Base-by-base conservation (phyloP, 345 rosid species). In the Salix exigua region DNA sequence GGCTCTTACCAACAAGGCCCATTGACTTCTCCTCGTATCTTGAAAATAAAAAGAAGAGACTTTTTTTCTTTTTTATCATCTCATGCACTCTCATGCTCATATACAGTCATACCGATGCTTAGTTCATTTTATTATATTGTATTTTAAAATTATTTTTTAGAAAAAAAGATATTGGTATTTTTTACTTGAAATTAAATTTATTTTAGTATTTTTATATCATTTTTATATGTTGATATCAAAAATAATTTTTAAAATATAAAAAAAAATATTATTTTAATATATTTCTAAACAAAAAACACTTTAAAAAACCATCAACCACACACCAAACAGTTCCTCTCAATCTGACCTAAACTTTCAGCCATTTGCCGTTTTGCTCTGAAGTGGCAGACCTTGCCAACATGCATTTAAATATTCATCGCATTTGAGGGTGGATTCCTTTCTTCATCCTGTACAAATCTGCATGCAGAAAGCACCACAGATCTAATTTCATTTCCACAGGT, bases 371-470 rank as follows among this genome's bases (percentile, higher is more conserved):
- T 93, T 31, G 96, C 96, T 68, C 96, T 89, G 78, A 93, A 88
- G 81, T 96, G 96, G 82, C 89, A 91, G 37, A 93, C 98, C 87
- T 88, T 89, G 51, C 94, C 98, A 35, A 2, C 31, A 30, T 30
- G 31, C 31, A 30, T 30, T 2, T 28, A 0, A 1, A 78, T 82
- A 95, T 89, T 96, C 98, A 96, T 76, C 92, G 99, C 96, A 91
- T 80, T 85, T 91, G 98, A 78, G 96, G 99, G 85, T 96, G 98
- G 77, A 89, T 13, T 66, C 99, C 98, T 79, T 95, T 95, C 98
- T 90, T 95, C 98, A 91, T 95, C 77, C 37, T 65, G 37, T 1
- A 25, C 40, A 33, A 75, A 53, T 31, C 78, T 81, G 75, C 42
- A 51, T 44, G 46, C 50, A 66, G 44, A 51, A 16, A 30, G 37